Base-by-base conservation (phyloP, 441 rosid species). In the Croton laevigatus region DNA sequence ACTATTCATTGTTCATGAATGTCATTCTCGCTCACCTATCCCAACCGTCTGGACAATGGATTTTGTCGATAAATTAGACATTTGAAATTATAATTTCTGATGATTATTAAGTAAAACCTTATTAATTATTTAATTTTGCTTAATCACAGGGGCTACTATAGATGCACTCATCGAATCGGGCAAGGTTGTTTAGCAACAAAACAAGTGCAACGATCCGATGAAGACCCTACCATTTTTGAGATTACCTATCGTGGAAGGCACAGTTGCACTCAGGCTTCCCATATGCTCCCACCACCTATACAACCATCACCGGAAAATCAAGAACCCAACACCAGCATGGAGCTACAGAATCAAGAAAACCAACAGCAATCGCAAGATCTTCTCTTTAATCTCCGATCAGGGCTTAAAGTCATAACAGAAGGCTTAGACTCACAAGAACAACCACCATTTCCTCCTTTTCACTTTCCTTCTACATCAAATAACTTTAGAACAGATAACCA, bases 111-210 rank as follows among this genome's bases (percentile, higher is more conserved):
- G n/a, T 27, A 27, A 27, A 27, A 27, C 32, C 1, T n/a, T n/a
- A n/a, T n/a, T 27, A 27, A 27, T 27, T 27, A 27, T 27, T 40
- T 40, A 40, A 40, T 9, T 40, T 40, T 40, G 44, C 44, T 27
- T 27, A 6, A 4, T 40, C 10, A 59, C 88, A 93, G 97, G 68
- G 98, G 96, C 36, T 93, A 89, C 66, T 93, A 91, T 69, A 83
- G 96, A 71, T 93, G 98, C 78, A 88, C 87, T 8, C 83, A 84
- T 54, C 76, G 91, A 60, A 81, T 82, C 45, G 76, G 78, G 9
- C 88, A 85, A 75, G 93, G 96, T 23, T 93, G 97, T 78, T 77
- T 87, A 74, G 97, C 98, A 8, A 93, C 93, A 14, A 93, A 91
- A 76, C 93, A 93, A 77, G 89, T 91, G 40, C 98, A 93, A 71